Evolutionary conservation across 2,329 filamentous ascomycete genomes (phyloP).

Genomic region (Zalaria obscura): DNA sequence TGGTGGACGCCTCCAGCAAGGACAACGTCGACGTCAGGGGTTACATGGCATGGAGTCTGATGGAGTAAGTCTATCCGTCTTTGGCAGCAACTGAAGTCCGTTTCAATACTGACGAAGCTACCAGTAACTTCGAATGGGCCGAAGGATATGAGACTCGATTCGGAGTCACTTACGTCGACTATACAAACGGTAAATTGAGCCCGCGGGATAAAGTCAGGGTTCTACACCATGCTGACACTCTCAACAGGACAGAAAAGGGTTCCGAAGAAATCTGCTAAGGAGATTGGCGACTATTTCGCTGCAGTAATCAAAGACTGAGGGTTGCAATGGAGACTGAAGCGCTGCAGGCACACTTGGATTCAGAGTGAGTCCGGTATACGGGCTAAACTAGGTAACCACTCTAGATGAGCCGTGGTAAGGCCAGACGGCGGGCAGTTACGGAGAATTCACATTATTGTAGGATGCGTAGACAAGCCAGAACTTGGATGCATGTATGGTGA

Average conservation of each 20-base stretch:
- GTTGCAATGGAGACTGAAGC: neutral
- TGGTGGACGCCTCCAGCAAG: constrained; percentile 55
- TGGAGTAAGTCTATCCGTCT: constrained; percentile 49
- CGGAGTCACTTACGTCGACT: constrained; percentile 73
- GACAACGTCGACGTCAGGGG: constrained; percentile 68
- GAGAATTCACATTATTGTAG: no score
- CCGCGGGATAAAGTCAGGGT: no score
- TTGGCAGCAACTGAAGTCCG: neutral
- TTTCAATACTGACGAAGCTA: neutral
- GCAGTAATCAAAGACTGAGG: neutral
- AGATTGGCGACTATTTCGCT: constrained; percentile 55
- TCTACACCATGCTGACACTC: no score
- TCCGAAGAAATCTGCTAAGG: constrained; percentile 71
- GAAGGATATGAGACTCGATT: constrained; percentile 81
- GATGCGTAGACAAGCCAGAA: no score
- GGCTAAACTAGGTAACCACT: no score
- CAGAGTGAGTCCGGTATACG: no score
- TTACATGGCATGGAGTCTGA: constrained; percentile 76
- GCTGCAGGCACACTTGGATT: no score
- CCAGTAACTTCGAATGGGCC: constrained; percentile 77
- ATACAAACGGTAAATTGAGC: constrained; percentile 26
- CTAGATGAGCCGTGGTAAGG: no score
- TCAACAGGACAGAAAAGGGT: constrained; percentile 58
- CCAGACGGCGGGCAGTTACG: no score
- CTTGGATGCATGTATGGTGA: no score